Percentiles rank a stretch among this genome's conserved stretches.
Evolutionary conservation across 2,329 filamentous ascomycete genomes (phyloP).

Genomic region (Cladobotryum protrusum): DNA sequence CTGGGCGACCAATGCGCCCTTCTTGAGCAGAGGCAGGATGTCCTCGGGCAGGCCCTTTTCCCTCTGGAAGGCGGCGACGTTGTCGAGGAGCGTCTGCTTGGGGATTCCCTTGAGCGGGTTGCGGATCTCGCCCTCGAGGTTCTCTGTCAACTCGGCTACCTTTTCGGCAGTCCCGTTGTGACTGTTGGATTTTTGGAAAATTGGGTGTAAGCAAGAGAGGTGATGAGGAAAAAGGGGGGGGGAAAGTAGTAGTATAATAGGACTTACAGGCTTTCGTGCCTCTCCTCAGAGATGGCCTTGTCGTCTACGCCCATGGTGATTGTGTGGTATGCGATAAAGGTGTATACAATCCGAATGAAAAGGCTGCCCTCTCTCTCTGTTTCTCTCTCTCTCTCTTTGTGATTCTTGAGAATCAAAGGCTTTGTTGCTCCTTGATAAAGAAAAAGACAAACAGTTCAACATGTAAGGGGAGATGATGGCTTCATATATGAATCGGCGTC

Average conservation of each 20-base stretch:
- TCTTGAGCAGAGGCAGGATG: slow-evolving; percentile 32
- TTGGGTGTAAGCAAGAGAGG: no score
- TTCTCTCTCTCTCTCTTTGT: no score
- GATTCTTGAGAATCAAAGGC: no score
- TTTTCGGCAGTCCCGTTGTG: no score
- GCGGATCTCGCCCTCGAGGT: slow-evolving; percentile 24
- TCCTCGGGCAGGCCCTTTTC: slow-evolving; percentile 41
- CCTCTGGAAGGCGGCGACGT: slow-evolving; percentile 49
- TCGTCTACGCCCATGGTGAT: slow-evolving; percentile 6
- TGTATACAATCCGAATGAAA: not conserved
- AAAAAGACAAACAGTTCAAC: no score
- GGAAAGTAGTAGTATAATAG: not conserved
- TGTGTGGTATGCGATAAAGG: not conserved
- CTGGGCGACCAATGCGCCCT: slow-evolving; percentile 25
- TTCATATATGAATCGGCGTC: no score
- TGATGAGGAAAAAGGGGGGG: not conserved
- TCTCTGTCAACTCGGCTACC: slow-evolving; percentile 4
- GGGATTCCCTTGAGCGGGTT: slow-evolving; percentile 49
- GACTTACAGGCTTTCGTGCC: not conserved
- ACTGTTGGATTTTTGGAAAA: not conserved
- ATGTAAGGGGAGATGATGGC: no score
- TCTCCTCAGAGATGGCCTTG: slow-evolving; percentile 5
- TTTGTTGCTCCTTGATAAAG: no score
- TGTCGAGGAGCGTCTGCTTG: slow-evolving; percentile 43
- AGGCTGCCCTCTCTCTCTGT: no score